Conservation (phyloP, 139 green algal species). For the Ettlia oleoabundans region DNA sequence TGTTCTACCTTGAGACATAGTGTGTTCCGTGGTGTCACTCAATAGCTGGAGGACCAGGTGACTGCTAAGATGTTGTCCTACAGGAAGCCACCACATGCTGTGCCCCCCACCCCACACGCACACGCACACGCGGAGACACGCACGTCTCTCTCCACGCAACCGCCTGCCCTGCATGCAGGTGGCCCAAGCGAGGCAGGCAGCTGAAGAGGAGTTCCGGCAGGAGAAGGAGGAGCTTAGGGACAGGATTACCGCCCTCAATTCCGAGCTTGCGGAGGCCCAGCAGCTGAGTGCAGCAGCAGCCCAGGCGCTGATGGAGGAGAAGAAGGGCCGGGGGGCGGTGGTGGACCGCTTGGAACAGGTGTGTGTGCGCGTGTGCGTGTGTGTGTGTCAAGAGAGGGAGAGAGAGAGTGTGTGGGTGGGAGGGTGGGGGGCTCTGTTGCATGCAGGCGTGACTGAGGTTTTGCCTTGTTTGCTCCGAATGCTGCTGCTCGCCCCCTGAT, state of each 20-base stretch:
- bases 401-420: no score
- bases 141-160: background rate
- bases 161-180: background rate
- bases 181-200: background rate
- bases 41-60: no score
- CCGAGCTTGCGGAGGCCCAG: background rate
- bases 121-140: background rate
- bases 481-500: background rate
- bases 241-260: background rate
- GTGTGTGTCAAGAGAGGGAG: background rate
- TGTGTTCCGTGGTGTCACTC: no score
- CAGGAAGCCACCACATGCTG: background rate
- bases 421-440: no score
- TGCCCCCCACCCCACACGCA: background rate
- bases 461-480: background rate
- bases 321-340: background rate
- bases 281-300: background rate
- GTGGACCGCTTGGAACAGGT: background rate
- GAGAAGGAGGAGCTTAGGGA: background rate
- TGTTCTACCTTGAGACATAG: no score
- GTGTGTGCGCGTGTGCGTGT: background rate
- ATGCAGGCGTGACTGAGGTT: background rate
- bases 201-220: background rate
- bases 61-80: no score
- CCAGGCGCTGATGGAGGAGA: background rate